phyloP scores from a whole-genome alignment of 78 protist species.

The Pigoraptor vietnamica region DNA sequence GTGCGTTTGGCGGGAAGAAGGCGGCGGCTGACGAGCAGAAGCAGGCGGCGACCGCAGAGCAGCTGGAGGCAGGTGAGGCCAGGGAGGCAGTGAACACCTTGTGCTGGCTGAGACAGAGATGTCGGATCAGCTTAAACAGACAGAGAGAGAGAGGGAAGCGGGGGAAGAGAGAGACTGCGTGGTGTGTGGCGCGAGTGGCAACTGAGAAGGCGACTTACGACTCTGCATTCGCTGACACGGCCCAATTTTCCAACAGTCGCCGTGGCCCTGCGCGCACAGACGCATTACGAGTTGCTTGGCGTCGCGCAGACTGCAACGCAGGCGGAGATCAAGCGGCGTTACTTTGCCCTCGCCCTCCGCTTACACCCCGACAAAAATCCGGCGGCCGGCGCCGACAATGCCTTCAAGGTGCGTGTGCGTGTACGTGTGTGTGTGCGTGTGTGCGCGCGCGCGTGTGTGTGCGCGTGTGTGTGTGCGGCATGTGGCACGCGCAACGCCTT shows the following conservation, averaged over 20 bases:
- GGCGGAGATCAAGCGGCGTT: not conserved
- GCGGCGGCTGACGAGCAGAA: not conserved
- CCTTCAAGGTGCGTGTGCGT: not conserved
- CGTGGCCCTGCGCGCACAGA: not conserved
- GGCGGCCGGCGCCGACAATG: not conserved
- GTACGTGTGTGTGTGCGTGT: not conserved
- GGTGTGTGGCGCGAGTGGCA: too few relatives aligned
- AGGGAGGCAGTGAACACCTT: too few relatives aligned
- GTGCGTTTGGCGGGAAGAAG: not conserved
- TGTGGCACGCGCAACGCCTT: not conserved
- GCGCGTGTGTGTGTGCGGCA: not conserved
- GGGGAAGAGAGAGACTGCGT: too few relatives aligned
- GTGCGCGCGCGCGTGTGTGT: not conserved
- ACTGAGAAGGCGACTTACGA: too few relatives aligned
- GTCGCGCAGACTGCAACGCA: not conserved
- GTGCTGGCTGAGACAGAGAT: too few relatives aligned
- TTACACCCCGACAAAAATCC: not conserved
- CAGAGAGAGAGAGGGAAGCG: too few relatives aligned
- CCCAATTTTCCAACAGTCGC: not conserved
- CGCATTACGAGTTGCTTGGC: not conserved
- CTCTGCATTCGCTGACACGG: too few relatives aligned
- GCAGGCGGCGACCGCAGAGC: not conserved
- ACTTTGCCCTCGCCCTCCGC: not conserved
- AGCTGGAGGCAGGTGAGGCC: not conserved
- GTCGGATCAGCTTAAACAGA: too few relatives aligned